Evolutionary conservation across 768 basidiomycete species (phyloP), one percentile per base, ranked within the genome.

Genomic region (Dioszegia aurantiaca): DNA sequence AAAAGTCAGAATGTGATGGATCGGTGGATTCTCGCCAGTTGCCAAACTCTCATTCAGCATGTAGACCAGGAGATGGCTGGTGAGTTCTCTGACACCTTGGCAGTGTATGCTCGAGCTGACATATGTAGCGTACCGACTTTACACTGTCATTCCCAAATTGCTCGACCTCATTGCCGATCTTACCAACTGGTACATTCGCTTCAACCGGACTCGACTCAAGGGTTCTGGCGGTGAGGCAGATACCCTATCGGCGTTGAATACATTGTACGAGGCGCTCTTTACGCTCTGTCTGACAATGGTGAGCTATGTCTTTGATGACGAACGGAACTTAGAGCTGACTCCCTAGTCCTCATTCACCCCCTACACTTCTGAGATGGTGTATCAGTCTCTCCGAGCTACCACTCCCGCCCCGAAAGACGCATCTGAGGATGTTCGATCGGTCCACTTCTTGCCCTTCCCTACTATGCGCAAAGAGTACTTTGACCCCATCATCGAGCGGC

Each of bases 131-230:
- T 99, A 99, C 78, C 84, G 93, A 63, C 83, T 99, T 14, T 98
- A 98, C 79, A 98, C 91, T 63, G 88, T 99, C 80, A 90, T 97
- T 62, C 92, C 92, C n/a, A 85, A 90, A 31, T 81, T 97, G 40
- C 81, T 98, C 58, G 87, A 89, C 63, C 85, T 99, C 58, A 83
- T 99, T 28, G 90, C 94, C 65, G 95, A 98, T 77, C 82, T 98
- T 59, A 99, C 95, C 21, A 99, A 99, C 75, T 97, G 93, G 92
- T 99, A 99, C 78, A 98, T 99, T 73, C 90, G 95, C 46, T 98
- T 98, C 81, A 99, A 99, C 78, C 86, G 95, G 42, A 87, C 87
- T 65, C 84, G 95, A 16, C 80, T 99, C 60, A 99, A 99, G 82
- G 95, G 95, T 43, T 89, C 94, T 76, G 87, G 90, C 68, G 89